phyloP scores from a whole-genome alignment of 139 green algal genomes.

The Tetraselmis striata region DNA sequence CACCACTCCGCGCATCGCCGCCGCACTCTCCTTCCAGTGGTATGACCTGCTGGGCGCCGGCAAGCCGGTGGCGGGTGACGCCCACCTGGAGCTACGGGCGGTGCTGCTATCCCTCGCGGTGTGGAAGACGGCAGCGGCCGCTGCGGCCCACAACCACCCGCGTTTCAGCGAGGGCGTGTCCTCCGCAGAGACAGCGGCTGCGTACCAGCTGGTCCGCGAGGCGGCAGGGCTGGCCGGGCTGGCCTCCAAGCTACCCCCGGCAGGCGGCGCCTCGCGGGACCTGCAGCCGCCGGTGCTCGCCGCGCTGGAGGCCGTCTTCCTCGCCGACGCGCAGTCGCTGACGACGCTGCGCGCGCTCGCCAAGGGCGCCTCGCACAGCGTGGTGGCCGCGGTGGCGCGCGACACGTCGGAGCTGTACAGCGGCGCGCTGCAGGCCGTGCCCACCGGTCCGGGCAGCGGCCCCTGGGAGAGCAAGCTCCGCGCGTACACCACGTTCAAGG shows the following conservation, averaged over 20 bases:
- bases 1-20: neutral
- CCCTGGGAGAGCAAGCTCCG: neutral
- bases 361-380: neutral
- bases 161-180: neutral
- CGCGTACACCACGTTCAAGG: neutral
- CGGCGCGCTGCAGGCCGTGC: neutral
- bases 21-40: neutral
- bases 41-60: neutral
- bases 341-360: neutral
- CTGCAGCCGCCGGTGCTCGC: neutral
- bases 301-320: neutral
- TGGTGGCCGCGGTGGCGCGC: neutral
- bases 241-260: neutral
- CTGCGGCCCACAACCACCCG: neutral
- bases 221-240: neutral
- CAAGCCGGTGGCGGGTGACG: neutral
- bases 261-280: neutral
- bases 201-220: neutral
- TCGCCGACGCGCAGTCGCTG: neutral
- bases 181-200: neutral
- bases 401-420: neutral
- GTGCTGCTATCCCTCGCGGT: neutral
- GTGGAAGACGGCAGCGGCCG: neutral
- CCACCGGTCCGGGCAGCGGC: neutral
- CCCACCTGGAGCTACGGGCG: neutral